A percentile compares a stretch with the other conserved stretches of the same genome.
phyloP scores from a whole-genome alignment of 2,329 filamentous ascomycete genomes.

The Colletotrichum spinosum region DNA sequence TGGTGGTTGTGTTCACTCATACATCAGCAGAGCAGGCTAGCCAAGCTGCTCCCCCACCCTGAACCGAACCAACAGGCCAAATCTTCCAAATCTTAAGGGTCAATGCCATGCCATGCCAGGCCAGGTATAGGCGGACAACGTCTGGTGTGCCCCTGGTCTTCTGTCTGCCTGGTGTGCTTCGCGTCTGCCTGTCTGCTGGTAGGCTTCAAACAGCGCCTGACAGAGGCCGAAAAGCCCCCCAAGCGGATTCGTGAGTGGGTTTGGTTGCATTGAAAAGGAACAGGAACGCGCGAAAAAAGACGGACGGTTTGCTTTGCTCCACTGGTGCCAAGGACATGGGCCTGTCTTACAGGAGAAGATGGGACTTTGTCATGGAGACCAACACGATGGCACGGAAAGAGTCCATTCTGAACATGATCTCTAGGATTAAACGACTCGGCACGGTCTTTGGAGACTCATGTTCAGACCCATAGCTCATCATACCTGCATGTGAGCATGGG shows the following conservation, averaged over 20 bases:
- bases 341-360: not conserved
- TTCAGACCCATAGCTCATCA: not conserved
- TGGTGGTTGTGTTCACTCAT: too few species aligned
- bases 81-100: slow-evolving; percentile 19
- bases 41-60: slow-evolving; percentile 1
- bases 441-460: too few species aligned
- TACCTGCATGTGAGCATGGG: slow-evolving; percentile 6
- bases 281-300: too few species aligned
- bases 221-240: too few species aligned
- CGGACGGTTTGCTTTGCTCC: slow-evolving; percentile 11
- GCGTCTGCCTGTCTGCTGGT: not conserved
- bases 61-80: slow-evolving; percentile 2
- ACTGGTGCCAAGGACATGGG: slow-evolving; percentile 12
- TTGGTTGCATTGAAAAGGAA: not conserved
- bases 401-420: too few species aligned
- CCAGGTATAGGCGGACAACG: not conserved
- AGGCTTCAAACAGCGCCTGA: too few species aligned
- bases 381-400: not conserved
- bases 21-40: too few species aligned
- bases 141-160: slow-evolving; percentile 2
- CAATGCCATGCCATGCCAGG: slow-evolving; percentile 24
- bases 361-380: not conserved
- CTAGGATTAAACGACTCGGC: too few species aligned
- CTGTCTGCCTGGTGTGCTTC: not conserved
- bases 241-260: too few species aligned